These are phyloP conservation scores for Pistacia atlantica DNA, from an alignment of 345 rosid species.

Conservation along the genomic window DNA sequence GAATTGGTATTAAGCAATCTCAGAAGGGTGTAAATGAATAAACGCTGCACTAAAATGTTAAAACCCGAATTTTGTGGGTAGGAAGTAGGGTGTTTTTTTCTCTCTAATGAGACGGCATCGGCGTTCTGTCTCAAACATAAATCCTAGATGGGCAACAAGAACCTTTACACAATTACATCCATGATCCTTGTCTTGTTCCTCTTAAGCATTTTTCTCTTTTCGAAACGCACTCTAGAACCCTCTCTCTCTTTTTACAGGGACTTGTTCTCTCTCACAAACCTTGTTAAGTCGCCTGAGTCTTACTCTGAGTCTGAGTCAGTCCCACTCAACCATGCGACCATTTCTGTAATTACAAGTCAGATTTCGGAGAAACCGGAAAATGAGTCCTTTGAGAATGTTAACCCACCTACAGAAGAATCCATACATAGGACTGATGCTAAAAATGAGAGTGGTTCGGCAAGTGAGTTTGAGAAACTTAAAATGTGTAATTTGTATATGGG, in stretches of 20 bases:
- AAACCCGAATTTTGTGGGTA: too few species aligned
- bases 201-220: slow-evolving; percentile 51
- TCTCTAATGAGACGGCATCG: too few species aligned
- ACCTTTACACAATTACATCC: slow-evolving; percentile 34
- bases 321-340: background rate
- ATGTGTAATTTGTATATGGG: slow-evolving; percentile 78
- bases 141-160: slow-evolving; percentile 10
- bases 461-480: slow-evolving; percentile 28
- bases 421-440: too few species aligned
- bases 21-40: too few species aligned
- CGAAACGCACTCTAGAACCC: slow-evolving; percentile 50
- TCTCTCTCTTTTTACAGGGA: slow-evolving; percentile 42
- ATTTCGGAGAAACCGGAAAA: background rate
- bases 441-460: too few species aligned
- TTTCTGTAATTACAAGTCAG: background rate
- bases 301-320: background rate
- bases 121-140: background rate
- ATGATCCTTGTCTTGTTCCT: slow-evolving; percentile 52
- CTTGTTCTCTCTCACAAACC: slow-evolving; percentile 29
- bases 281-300: slow-evolving; percentile 19
- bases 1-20: too few species aligned
- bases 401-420: too few species aligned
- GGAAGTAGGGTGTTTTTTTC: too few species aligned
- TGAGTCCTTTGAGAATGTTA: background rate
- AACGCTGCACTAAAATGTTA: too few species aligned